These are phyloP conservation scores for Metarhizium sp. DNA, from an alignment of 2,329 filamentous ascomycete species.

Conservation along the genomic window DNA sequence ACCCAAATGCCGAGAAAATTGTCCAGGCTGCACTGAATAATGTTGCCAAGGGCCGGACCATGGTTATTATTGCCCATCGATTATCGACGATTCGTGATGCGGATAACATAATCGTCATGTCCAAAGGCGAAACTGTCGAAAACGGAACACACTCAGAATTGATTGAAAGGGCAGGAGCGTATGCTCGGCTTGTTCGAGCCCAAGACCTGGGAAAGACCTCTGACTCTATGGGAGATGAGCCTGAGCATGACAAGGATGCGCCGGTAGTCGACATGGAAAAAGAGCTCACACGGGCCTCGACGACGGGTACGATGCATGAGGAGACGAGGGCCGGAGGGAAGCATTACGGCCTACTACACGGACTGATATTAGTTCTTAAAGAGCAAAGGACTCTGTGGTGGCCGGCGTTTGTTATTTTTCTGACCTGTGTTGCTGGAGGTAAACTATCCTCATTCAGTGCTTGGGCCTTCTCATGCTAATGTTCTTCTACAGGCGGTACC, in stretches of 20 bases:
- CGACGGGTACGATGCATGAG: slow-evolving; percentile 10
- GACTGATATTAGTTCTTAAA: slow-evolving; percentile 19
- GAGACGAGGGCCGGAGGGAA: slow-evolving; percentile 5
- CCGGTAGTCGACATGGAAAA: slow-evolving; percentile 17
- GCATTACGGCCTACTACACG: slow-evolving; percentile 18
- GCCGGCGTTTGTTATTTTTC: slow-evolving; percentile 9
- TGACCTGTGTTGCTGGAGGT: slow-evolving; percentile 20
- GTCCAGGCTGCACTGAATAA: slow-evolving; percentile 48
- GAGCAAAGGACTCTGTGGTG: slow-evolving; percentile 21
- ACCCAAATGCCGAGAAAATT: slow-evolving; percentile 35
- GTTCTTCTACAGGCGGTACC: slow-evolving; percentile 20
- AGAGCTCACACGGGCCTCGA: slow-evolving; percentile 13
- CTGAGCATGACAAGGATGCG: slow-evolving; percentile 10
- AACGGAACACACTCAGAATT: slow-evolving; percentile 53
- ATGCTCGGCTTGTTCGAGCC: slow-evolving; percentile 38
- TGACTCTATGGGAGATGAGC: slow-evolving; percentile 2
- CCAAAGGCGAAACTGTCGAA: slow-evolving; percentile 49
- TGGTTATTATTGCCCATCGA: slow-evolving; percentile 56
- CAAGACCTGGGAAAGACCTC: slow-evolving; percentile 25
- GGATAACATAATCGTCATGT: slow-evolving; percentile 58
- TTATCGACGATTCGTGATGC: slow-evolving; percentile 51
- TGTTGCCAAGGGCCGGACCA: slow-evolving; percentile 48
- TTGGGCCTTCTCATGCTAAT: neutral
- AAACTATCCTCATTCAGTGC: neutral
- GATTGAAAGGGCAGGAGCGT: slow-evolving; percentile 36